Evolutionary conservation across 2,329 filamentous ascomycete genomes (phyloP), one percentile per base, ranked within the genome.

Genomic region (Cladosporium sp.): DNA sequence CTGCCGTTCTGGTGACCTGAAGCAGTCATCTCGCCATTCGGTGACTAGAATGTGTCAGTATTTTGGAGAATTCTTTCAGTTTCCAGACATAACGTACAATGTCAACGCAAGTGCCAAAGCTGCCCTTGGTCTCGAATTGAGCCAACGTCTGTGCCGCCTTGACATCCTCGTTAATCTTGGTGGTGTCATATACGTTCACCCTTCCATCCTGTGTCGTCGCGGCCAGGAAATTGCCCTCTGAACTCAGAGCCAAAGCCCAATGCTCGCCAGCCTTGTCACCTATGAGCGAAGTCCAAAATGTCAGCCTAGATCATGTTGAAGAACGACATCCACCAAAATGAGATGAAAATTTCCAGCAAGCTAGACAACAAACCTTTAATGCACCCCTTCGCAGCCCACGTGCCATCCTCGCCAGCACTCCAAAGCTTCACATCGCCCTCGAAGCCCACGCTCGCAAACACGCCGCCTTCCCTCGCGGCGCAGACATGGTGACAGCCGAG

Each of bases 1-100:
- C 88, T 89, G 18, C 95, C 95, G 74, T 91, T 97, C 77, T 97
- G 91, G 79, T 99, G 94, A 0, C 95, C 95, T 62, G 91, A 96
- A 4, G 93, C 94, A 34, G 93, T 96, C 78, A 92, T 90, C 69
- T 87, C 89, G 63, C 93, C 94, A 77, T 99, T 91, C 24, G 81
- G 76, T 67, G 86, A 89, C 64, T 66, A 24, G 36, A n/a, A 5
- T 18, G 1, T 58, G 55, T 59, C 24, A 59, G 57, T 12, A 47
- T 12, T 4, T 8, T 30, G 2, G 2, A 32, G 14, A 4, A 44
- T 12, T 7, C 6, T 59, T 12, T 4, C 21, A 6, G 0, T 21
- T 54, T 6, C 30, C 10, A 10, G 4, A 8, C n/a, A 11, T 18
- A 51, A 70, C 79, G 66, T 79, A 88, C 86, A 77, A 98, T 80